Percentiles rank a stretch among this genome's conserved stretches.
phyloP scores from a whole-genome alignment of 306 rosid species.

The Fragaria vesca region DNA sequence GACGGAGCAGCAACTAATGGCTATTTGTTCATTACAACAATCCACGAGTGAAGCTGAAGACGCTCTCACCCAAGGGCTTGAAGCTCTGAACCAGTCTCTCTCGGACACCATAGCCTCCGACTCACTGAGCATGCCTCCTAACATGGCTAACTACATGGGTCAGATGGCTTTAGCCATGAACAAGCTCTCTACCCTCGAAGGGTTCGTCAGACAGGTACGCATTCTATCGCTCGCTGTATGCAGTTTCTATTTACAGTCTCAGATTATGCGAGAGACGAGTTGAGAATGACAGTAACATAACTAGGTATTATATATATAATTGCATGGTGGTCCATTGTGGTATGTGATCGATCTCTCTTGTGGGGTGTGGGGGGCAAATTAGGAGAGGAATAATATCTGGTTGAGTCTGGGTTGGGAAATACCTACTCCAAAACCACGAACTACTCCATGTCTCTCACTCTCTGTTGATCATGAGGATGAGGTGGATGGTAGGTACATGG shows the following conservation, averaged over 20 bases:
- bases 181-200: constrained; percentile 86
- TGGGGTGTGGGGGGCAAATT: constrained; percentile 31
- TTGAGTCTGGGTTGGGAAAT: constrained; percentile 43
- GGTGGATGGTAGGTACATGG: constrained; percentile 41
- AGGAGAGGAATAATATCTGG: constrained; percentile 41
- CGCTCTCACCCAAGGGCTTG: constrained; percentile 84
- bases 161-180: constrained; percentile 92
- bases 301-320: background rate
- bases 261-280: background rate
- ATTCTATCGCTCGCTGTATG: background rate
- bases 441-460: constrained; percentile 48
- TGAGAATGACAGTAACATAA: background rate
- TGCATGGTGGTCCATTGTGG: constrained; percentile 39
- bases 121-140: constrained; percentile 67
- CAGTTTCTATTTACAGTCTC: background rate
- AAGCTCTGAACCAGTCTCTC: constrained; percentile 73
- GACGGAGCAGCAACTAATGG: constrained; percentile 87
- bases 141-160: constrained; percentile 92
- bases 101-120: constrained; percentile 74
- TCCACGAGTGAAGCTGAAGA: constrained; percentile 84
- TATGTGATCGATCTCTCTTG: constrained; percentile 19
- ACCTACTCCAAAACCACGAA: constrained; percentile 61
- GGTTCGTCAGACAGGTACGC: constrained; percentile 84
- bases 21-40: constrained; percentile 83
- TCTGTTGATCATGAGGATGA: constrained; percentile 24